Conservation (phyloP, 2,329 filamentous ascomycete species). For the Alternaria sp. region DNA sequence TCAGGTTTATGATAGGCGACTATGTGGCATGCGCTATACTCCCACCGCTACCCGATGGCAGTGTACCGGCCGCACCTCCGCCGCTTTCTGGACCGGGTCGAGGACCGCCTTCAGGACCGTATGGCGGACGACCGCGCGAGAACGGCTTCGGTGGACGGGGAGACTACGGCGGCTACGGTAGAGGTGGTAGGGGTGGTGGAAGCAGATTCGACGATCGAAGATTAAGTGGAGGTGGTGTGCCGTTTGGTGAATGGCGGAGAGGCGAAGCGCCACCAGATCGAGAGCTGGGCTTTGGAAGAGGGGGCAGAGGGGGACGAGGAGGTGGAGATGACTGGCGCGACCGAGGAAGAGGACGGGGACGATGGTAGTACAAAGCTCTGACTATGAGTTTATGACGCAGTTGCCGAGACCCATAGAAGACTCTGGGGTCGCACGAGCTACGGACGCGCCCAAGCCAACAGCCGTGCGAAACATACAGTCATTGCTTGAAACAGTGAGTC, state of each 20-base stretch:
- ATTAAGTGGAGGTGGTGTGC: conserved; percentile 52
- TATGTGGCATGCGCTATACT: conserved; percentile 84
- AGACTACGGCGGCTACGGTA: conserved; percentile 32
- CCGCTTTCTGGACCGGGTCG: conserved; percentile 48
- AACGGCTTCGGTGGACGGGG: conserved; percentile 45
- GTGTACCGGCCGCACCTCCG: conserved; percentile 68
- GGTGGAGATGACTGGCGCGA: conserved; percentile 41
- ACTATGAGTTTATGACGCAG: too few species aligned
- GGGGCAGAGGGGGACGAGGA: conserved; percentile 49
- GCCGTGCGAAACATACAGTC: background rate
- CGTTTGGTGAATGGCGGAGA: conserved; percentile 70
- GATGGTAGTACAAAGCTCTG: conserved; percentile 29
- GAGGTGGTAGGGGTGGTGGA: conserved; percentile 48
- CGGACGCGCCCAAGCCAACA: too few species aligned
- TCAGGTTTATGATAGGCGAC: conserved; percentile 86
- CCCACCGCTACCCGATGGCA: conserved; percentile 75
- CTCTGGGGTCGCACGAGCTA: background rate
- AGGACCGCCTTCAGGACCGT: conserved; percentile 37
- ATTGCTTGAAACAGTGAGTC: background rate
- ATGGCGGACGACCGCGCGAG: conserved; percentile 37
- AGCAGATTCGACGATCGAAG: conserved; percentile 44
- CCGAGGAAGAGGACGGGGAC: conserved; percentile 40
- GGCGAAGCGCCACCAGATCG: conserved; percentile 67
- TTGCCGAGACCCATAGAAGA: background rate
- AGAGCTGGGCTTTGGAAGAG: conserved; percentile 38